Evolutionary conservation across 305 asterid genomes (phyloP).

Genomic region (Fraxinus latifolia): DNA sequence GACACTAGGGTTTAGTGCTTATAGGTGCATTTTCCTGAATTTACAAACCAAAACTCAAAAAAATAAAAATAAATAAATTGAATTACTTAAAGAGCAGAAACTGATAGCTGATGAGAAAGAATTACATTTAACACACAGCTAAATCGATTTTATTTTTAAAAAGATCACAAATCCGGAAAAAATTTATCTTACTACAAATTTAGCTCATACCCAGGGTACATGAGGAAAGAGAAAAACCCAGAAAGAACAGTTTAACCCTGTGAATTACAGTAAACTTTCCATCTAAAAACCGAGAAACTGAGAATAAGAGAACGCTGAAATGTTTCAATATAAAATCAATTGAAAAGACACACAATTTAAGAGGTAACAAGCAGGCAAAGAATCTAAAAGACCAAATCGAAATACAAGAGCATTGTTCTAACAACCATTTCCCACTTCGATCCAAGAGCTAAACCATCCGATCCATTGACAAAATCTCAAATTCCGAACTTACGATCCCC

Average conservation of each 20-base stretch:
- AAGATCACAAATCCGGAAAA: background rate
- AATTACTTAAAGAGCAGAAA: background rate
- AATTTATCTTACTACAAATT: background rate
- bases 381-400: background rate
- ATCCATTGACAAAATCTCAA: background rate
- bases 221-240: background rate
- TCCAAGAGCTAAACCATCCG: background rate
- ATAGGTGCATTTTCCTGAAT: background rate
- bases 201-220: background rate
- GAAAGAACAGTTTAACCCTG: background rate
- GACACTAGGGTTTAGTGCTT: background rate
- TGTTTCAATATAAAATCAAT: background rate
- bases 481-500: background rate
- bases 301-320: background rate
- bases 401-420: background rate
- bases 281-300: background rate
- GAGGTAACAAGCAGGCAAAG: background rate
- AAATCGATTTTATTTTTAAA: background rate
- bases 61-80: background rate
- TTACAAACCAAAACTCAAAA: background rate
- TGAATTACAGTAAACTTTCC: background rate
- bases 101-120: background rate
- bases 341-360: background rate
- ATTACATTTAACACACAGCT: background rate
- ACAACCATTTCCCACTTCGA: background rate